These are phyloP conservation scores for Prunus campanulata DNA, from an alignment of 306 rosid genomes.

Conservation along the genomic window DNA sequence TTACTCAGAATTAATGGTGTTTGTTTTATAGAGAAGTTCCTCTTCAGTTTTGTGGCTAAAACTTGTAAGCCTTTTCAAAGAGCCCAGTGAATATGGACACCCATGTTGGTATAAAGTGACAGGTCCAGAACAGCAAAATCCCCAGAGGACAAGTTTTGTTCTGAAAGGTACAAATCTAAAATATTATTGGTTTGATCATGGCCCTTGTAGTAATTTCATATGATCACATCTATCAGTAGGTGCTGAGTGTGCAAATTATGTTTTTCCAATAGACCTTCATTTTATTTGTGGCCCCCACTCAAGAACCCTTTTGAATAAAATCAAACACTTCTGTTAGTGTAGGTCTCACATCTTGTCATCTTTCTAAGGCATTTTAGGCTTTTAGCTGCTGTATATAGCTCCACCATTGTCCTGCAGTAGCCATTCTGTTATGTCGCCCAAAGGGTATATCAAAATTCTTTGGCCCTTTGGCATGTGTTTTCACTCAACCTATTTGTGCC, in stretches of 20 bases:
- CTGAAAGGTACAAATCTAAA: not conserved
- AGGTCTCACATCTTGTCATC: not conserved
- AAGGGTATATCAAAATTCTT: not conserved
- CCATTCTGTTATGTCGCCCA: not conserved
- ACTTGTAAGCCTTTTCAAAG: not conserved
- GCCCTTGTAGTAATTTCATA: constrained; percentile 9
- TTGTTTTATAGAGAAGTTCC: not conserved
- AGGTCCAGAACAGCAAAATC: not conserved
- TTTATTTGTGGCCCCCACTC: not conserved
- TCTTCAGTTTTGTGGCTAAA: not conserved
- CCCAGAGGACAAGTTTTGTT: not conserved
- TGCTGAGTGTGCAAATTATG: not conserved
- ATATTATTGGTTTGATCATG: constrained; percentile 4
- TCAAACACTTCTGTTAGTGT: not conserved
- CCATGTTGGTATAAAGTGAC: constrained; percentile 13
- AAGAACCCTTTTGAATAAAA: not conserved
- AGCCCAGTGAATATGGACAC: not conserved
- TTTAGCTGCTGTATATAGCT: not conserved
- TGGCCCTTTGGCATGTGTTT: not conserved
- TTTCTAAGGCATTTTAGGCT: not conserved
- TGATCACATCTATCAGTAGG: constrained; percentile 1
- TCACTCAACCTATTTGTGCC: not conserved
- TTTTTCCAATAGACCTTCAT: not conserved
- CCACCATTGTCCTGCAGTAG: not conserved
- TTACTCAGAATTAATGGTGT: not conserved